phyloP scores from a whole-genome alignment of 306 rosid species.

The Phaseolus lunatus region DNA sequence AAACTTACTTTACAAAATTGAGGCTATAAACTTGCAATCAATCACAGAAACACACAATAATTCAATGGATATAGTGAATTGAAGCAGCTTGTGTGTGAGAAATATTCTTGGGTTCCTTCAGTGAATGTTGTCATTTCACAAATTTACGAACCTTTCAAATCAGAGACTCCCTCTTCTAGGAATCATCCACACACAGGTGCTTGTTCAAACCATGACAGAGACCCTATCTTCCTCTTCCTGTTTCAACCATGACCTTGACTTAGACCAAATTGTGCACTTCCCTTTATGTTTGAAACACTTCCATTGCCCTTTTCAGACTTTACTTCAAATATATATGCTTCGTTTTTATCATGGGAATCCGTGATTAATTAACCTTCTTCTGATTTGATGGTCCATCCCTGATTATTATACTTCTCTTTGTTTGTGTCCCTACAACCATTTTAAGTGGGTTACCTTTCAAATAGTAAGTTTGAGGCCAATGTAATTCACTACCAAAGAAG shows the following conservation, averaged over 20 bases:
- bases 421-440: not conserved
- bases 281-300: constrained; percentile 29
- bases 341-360: constrained; percentile 1
- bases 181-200: constrained; percentile 11
- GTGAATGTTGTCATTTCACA: constrained; percentile 33
- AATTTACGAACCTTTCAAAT: constrained; percentile 29
- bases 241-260: constrained; percentile 34
- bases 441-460: not conserved
- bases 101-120: not conserved
- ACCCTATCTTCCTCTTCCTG: constrained; percentile 7
- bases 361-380: constrained; percentile 14
- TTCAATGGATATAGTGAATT: constrained; percentile 5
- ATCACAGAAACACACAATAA: not conserved
- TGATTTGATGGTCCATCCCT: constrained; percentile 42
- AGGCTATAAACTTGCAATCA: not conserved
- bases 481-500: not conserved
- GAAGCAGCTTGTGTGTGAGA: not conserved
- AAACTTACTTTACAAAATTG: not conserved
- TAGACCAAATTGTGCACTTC: constrained; percentile 2
- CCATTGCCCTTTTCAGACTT: constrained; percentile 6
- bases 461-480: not conserved
- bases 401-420: constrained; percentile 13
- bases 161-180: not conserved
- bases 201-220: constrained; percentile 11
- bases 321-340: constrained; percentile 4